Evolutionary conservation across 768 basidiomycete species (phyloP).

Genomic region (Gymnopilus dilepis): DNA sequence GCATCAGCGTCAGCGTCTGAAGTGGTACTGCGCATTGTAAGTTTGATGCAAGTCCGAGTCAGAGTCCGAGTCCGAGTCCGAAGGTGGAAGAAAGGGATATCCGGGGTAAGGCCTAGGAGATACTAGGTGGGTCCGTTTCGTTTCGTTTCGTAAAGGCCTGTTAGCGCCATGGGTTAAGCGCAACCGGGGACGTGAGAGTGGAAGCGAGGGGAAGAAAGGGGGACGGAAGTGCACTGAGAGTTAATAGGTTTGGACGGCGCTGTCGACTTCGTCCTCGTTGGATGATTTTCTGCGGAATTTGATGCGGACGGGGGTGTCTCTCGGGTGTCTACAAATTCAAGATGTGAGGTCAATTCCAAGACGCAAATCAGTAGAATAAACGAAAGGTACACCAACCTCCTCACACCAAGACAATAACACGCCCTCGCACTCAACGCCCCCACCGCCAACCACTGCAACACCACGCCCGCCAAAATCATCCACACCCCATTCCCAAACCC

Average conservation of each 20-base stretch:
- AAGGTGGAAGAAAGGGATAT: conserved; percentile 5
- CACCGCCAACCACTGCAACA: conserved; percentile 65
- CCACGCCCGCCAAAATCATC: conserved; percentile 65
- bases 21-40: too few species aligned
- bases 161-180: conserved; percentile 4
- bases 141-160: not conserved
- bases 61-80: not conserved
- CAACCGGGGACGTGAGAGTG: too few species aligned
- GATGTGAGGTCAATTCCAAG: not conserved
- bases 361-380: not conserved
- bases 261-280: not conserved
- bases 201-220: too few species aligned
- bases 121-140: not conserved
- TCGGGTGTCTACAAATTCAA: conserved; percentile 6
- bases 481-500: conserved; percentile 73
- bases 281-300: not conserved
- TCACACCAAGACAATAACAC: conserved; percentile 71
- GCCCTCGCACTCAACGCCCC: conserved; percentile 64
- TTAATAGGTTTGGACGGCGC: conserved; percentile 7
- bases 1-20: too few species aligned
- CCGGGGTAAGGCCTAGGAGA: not conserved
- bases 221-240: not conserved
- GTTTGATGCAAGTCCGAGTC: not conserved
- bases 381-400: conserved; percentile 2
- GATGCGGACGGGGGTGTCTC: conserved; percentile 7